Base-by-base conservation (phyloP, 768 basidiomycete genomes). In the Tremella fuciformis region DNA sequence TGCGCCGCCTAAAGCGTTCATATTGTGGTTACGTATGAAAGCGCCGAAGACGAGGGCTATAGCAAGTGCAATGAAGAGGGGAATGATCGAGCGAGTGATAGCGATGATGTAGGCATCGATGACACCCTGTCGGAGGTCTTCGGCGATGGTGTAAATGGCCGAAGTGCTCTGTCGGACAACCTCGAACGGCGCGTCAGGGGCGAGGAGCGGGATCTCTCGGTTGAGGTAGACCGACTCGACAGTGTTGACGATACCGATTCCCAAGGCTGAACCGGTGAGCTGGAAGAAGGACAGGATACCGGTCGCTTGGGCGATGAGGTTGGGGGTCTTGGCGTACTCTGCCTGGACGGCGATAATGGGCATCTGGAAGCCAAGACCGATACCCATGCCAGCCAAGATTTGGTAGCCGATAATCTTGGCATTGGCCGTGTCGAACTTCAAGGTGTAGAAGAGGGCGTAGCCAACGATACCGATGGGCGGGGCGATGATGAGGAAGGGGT, bases 381-480 rank as follows among this genome's bases (percentile, higher is more conserved):
- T 65, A 18, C 78, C 74, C 38, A 77, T 62, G 16, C 79, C 79
- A 25, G 71, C 61, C 15, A 80, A 66, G 60, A 79, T 77, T 59
- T 81, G 80, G 65, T 64, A 80, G 1, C 80, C 80, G 48, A 77
- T 67, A 18, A 80, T 60, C 52, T 70, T 70, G 34, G 70, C 52
- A 41, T 64, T 64, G 8, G 74, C 47, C 9, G 77, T 77, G 41
- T 71, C 15, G 15, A 57, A 61, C 42, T 67, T 60, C 38, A 78
- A 50, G 9, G 79, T 79, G 69, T 71, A 80, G 49, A 80, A 65
- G 9, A 80, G 68, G 16, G 79, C 80, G 40, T 73, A 75, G 41
- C 74, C 78, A 47, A 78, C 64, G 11, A 70, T 66, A n/a, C 73
- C 59, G 40, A 80, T 21, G 21, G 75, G 63, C 0, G 79, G 78